Base-by-base conservation (phyloP, 2,329 filamentous ascomycete species). In the Plectosphaerella cucumerina region DNA sequence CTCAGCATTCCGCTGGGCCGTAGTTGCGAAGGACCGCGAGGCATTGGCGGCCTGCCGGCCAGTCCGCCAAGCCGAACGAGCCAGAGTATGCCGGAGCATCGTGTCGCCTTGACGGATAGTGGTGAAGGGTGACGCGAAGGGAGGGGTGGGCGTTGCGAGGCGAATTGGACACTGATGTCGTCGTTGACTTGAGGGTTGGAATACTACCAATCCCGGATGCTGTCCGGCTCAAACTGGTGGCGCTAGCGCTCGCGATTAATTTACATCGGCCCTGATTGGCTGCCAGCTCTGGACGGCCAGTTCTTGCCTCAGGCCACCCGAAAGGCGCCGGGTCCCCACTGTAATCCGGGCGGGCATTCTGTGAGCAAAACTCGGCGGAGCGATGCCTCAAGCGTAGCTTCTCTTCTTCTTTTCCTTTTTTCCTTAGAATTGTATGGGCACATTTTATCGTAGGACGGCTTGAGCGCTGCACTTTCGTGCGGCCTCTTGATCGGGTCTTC, bases 1-100 rank as follows among this genome's bases (percentile, higher is more conserved):
- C 79, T 97, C 91, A 62, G 91, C 93, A 63, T 82, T 82, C 71
- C 90, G 84, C 73, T 81, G 83, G 66, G 82, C 74, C 61, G 89
- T 91, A 64, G 86, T 88, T 73, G 88, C 82, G 78, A 99, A 96
- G 65, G 87, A 77, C 75, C 91, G 85, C 70, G 84, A 79, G 73
- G 82, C 82, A 69, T 72, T 74, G 70, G 72, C 74, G 66, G 74
- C 74, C 66, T 76, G 78, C 68, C 76, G 77, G 73, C 80, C 74
- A 64, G 78, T 78, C 80, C 82, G 81, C 78, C 81, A 81, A 74
- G 82, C 78, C 77, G 83, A 84, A 75, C 82, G 82, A 73, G 81
- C 80, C 70, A 86, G 73, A 73, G 80, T 76, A 68, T 84, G 79
- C 78, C 83, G 81, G 72, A 86, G 77, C 83, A 86, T 86, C 73